Conservation (phyloP, 495 filamentous ascomycete species). For the Clavariopsis aquatica region DNA sequence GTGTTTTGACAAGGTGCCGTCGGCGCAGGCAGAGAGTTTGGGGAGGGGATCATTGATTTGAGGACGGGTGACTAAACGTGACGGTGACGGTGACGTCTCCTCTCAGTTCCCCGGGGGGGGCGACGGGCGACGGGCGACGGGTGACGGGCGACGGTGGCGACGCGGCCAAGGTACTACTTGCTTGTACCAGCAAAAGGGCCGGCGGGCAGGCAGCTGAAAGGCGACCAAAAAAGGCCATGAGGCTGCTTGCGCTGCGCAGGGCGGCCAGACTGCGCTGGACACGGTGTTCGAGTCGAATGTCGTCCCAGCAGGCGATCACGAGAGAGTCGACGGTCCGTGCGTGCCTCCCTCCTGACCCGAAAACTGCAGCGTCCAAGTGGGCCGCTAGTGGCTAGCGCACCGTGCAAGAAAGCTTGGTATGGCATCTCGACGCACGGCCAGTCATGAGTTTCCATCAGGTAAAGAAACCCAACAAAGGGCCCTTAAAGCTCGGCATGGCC, state of each 20-base stretch:
- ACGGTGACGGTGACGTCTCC: no score
- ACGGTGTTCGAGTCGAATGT: background rate
- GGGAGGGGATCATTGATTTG: background rate
- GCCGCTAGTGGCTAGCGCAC: conserved; percentile 4
- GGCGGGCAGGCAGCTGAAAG: background rate
- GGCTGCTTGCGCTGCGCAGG: background rate
- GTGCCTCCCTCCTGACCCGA: conserved; percentile 28
- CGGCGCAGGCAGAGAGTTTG: background rate
- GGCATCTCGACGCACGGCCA: conserved; percentile 21
- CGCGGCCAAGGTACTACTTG: background rate
- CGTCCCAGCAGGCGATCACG: conserved; percentile 16
- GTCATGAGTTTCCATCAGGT: conserved; percentile 33
- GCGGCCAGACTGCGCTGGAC: background rate
- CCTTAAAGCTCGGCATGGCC: background rate
- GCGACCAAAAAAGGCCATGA: background rate
- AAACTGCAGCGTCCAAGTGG: conserved; percentile 15
- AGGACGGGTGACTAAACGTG: background rate
- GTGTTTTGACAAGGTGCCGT: no score
- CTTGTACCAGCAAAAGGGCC: no score
- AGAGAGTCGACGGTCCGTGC: conserved; percentile 5
- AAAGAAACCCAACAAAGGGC: background rate
- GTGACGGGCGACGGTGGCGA: background rate
- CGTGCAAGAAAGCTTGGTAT: conserved; percentile 23
- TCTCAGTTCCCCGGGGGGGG: no score
- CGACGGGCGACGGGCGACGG: no score